Conservation (phyloP, 805 yeast species). For the Clavispora carvajalis region DNA sequence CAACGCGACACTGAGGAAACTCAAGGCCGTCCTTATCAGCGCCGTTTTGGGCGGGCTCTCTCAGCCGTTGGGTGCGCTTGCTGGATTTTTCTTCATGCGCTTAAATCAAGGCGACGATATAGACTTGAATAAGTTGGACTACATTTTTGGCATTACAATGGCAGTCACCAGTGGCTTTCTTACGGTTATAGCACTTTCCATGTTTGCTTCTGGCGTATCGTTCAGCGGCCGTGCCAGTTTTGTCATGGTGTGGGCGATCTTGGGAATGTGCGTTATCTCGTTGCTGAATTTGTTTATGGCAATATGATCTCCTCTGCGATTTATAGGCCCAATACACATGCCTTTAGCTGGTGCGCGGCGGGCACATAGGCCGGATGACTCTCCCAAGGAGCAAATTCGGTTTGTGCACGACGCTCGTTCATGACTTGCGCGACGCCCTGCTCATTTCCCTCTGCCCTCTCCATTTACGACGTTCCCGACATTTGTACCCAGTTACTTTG, state of each 20-base stretch:
- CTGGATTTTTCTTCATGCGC: slow-evolving; percentile 50
- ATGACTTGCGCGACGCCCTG: neutral
- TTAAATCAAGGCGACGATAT: slow-evolving; percentile 30
- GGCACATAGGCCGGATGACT: neutral
- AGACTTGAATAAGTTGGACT: slow-evolving; percentile 24
- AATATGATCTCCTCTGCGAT: neutral
- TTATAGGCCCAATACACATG: too few relatives aligned
- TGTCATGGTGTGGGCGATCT: slow-evolving; percentile 54
- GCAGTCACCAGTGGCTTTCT: slow-evolving; percentile 80
- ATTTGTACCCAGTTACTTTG: neutral
- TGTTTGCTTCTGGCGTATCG: slow-evolving; percentile 77
- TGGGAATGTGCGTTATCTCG: slow-evolving; percentile 57
- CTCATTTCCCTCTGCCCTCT: neutral
- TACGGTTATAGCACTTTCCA: slow-evolving; percentile 73
- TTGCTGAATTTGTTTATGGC: slow-evolving; percentile 24
- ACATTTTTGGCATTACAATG: slow-evolving; percentile 56
- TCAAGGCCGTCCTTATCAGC: slow-evolving; percentile 59
- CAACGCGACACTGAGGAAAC: slow-evolving; percentile 32
- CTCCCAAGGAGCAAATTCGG: neutral
- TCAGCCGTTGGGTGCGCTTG: slow-evolving; percentile 83
- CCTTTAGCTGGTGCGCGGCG: neutral
- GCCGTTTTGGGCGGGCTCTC: slow-evolving; percentile 74
- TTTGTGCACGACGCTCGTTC: neutral
- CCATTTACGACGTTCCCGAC: neutral
- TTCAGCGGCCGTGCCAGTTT: slow-evolving; percentile 59